Evolutionary conservation across 495 filamentous ascomycete genomes (phyloP).

Genomic region (Aspergillus affinis): DNA sequence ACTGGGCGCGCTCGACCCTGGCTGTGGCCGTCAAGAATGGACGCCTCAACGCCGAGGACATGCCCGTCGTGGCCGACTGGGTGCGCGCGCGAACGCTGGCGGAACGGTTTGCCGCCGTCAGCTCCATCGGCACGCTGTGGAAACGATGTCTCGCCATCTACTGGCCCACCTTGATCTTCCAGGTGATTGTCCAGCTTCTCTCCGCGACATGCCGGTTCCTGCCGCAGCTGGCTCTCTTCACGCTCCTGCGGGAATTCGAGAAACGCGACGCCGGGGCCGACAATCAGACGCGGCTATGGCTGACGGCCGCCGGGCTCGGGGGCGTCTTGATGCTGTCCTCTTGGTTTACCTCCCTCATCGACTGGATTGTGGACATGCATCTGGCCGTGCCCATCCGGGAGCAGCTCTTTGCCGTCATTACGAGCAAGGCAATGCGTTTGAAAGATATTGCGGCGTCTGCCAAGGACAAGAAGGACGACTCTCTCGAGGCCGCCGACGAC

Average conservation of each 20-base stretch:
- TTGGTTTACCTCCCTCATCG: conserved; percentile 13
- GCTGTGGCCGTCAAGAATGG: conserved; percentile 51
- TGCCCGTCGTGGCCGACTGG: conserved; percentile 33
- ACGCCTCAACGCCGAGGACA: conserved; percentile 54
- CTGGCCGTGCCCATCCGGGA: conserved; percentile 15
- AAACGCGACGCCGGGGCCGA: conserved; percentile 13
- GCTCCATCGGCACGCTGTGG: conserved; percentile 7
- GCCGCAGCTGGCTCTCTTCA: conserved; percentile 11
- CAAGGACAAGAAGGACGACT: neutral
- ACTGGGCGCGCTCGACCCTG: conserved; percentile 54
- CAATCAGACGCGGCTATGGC: conserved; percentile 14
- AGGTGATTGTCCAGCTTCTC: conserved; percentile 11
- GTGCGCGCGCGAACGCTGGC: conserved; percentile 13
- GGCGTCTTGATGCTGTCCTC: conserved; percentile 10
- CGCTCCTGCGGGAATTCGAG: conserved; percentile 15
- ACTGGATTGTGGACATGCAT: conserved; percentile 16
- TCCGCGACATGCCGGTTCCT: conserved; percentile 7
- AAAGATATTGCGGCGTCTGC: conserved; percentile 12
- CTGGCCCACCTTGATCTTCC: conserved; percentile 8
- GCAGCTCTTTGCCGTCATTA: conserved; percentile 18
- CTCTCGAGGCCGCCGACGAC: conserved; percentile 1
- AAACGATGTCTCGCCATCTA: conserved; percentile 13
- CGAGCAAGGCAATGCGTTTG: conserved; percentile 12
- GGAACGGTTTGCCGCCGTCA: conserved; percentile 3
- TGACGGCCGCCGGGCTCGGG: conserved; percentile 12